Conservation (phyloP, 2,329 filamentous ascomycete genomes). For the Fusarium verrucosum region DNA sequence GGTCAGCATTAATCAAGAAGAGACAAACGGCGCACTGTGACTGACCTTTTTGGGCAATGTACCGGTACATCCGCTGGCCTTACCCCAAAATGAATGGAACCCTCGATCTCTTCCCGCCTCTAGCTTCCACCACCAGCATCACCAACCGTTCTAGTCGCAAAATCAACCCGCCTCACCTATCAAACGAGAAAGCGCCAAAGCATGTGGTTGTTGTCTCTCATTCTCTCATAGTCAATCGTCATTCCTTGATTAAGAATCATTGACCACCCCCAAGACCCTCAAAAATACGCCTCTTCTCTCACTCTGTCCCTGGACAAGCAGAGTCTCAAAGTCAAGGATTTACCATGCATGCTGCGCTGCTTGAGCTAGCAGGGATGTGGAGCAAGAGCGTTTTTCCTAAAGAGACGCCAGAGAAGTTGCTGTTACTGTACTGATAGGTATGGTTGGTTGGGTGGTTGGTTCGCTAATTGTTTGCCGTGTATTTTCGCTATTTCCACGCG, state of each 20-base stretch:
- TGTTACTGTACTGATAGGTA: conserved; percentile 12
- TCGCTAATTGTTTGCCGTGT: conserved; percentile 1
- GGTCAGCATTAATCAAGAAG: conserved; percentile 23
- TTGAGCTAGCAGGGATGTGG: conserved; percentile 37
- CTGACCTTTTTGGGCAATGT: conserved; percentile 30
- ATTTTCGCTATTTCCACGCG: conserved; percentile 8
- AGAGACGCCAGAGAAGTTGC: conserved; percentile 27
- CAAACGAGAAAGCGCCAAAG: conserved; percentile 7
- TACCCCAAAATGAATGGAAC: conserved; percentile 31
- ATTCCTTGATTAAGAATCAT: background rate
- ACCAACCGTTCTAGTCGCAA: conserved; percentile 9
- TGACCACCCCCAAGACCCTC: conserved; percentile 12
- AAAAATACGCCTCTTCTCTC: background rate
- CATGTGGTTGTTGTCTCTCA: conserved; percentile 10
- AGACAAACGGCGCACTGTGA: conserved; percentile 35
- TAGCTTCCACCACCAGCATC: conserved; percentile 22
- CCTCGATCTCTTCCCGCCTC: conserved; percentile 37
- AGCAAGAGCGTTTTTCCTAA: conserved; percentile 29
- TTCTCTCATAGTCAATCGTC: background rate
- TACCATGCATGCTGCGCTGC: conserved; percentile 17
- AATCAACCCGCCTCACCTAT: conserved; percentile 14
- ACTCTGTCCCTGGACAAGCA: background rate
- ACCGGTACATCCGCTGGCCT: conserved; percentile 36
- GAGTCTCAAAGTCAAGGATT: conserved; percentile 7
- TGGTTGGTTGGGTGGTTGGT: conserved; percentile 5